A percentile compares a stretch with the other conserved stretches of the same genome.
These are phyloP conservation scores for Eleusine indica DNA, from an alignment of 176 grass and related monocot species.

Conservation along the genomic window DNA sequence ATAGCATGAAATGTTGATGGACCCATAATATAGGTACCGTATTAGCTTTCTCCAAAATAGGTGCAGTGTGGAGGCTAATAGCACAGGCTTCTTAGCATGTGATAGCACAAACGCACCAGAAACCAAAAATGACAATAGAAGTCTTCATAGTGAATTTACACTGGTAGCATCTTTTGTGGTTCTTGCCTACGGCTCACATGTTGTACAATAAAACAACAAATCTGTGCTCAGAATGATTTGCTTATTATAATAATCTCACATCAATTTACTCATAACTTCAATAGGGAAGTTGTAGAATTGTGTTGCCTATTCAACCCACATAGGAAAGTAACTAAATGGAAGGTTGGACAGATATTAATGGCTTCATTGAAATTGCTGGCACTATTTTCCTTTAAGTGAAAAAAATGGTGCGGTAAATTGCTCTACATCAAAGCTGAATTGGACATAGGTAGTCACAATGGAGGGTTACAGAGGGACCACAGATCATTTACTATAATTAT, in stretches of 20 bases:
- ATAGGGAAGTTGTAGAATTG: not conserved
- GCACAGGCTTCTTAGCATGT: not conserved
- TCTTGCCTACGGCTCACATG: not conserved
- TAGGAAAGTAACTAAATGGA: conserved; percentile 16
- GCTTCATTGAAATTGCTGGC: not conserved
- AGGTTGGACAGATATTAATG: not conserved
- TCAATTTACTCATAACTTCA: not conserved
- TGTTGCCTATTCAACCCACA: not conserved
- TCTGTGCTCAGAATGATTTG: not conserved
- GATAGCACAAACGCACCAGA: not conserved
- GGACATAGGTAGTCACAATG: not conserved
- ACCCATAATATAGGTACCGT: not conserved
- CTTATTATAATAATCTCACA: not conserved
- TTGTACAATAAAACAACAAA: not conserved
- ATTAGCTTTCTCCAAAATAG: not conserved
- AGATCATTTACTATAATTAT: not conserved
- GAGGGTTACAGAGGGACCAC: not conserved
- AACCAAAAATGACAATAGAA: not conserved
- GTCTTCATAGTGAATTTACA: not conserved
- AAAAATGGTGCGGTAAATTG: not conserved
- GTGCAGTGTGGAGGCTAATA: not conserved
- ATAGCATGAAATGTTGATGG: not conserved
- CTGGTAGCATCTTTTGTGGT: not conserved
- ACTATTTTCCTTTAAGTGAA: not conserved
- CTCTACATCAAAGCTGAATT: not conserved